Base-by-base conservation (phyloP, 331 rosid genomes). In the Saraca asoca region DNA sequence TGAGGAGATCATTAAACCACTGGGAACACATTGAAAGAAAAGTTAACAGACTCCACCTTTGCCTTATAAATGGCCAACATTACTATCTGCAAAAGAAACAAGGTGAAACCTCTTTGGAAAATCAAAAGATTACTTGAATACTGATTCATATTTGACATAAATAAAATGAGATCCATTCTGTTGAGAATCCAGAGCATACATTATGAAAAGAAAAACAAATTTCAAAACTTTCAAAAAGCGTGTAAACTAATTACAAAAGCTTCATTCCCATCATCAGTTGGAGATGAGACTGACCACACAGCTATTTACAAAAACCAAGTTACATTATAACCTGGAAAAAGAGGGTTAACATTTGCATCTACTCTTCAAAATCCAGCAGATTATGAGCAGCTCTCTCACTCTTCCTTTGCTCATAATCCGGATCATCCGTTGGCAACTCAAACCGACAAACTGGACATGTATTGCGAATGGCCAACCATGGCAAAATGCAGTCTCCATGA, bases 381-480 rank as follows among this genome's bases (percentile, higher is more conserved):
- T 73, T 90, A 38, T 43, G 71, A 39, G 62, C 71, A 12, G 78
- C 73, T 55, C 90, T 68, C 38, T 35, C 80, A 58, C 70, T 50
- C 85, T 82, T 83, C 70, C 82, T 83, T 70, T 79, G 89, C 77
- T 89, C 96, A 19, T 92, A 89, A 58, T 87, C 95, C 0, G 85
- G 81, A 74, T 92, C 94, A 73, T 92, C 96, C 0, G 98, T 92
- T 2, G 95, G 98, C 78, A 92, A 71, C 81, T 92, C 98, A 41
- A 66, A 85, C 80, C 96, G 83, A 73, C 98, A 92, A 66, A 89
- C 91, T 0, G 98, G 98, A 62, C 98, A 92, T 0, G 98, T 87
- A 69, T 92, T 89, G 8, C 94, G 89, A 42, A 92, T 92, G 51
- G 75, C 74, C 79, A 92, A 69, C 98, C 98, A 92, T 0, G 96